A percentile compares a stretch with the other conserved stretches of the same genome.
phyloP scores from a whole-genome alignment of 2,329 filamentous ascomycete species.

The Penicillium palitans region DNA sequence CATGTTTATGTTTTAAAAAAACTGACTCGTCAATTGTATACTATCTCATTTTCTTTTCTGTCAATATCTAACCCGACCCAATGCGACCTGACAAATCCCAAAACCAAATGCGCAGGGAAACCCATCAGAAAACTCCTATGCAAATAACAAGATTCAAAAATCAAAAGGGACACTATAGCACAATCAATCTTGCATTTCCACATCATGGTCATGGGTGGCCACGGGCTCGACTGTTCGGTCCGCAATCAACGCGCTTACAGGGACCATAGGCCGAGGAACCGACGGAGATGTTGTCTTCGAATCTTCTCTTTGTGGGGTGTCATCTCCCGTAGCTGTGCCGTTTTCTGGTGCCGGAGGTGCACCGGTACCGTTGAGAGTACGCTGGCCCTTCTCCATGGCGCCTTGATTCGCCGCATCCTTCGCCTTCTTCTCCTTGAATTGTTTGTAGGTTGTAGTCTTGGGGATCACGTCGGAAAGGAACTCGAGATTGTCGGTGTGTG shows the following conservation, averaged over 20 bases:
- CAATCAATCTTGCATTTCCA: conserved; percentile 54
- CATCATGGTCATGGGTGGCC: conserved; percentile 51
- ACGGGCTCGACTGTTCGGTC: conserved; percentile 54
- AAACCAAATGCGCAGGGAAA: conserved; percentile 9
- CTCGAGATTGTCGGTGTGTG: conserved; percentile 88
- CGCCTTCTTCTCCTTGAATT: conserved; percentile 66
- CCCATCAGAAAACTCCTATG: conserved; percentile 23
- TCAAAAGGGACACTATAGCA: conserved; percentile 3
- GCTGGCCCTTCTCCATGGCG: conserved; percentile 42
- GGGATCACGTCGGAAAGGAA: conserved; percentile 91
- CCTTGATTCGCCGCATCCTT: conserved; percentile 36
- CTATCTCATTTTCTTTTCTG: conserved; percentile 3
- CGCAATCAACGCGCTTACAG: conserved; percentile 56
- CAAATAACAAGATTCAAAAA: conserved; percentile 19
- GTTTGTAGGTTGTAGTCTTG: conserved; percentile 76
- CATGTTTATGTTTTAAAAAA: background rate
- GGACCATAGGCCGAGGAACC: conserved; percentile 39
- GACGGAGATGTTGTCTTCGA: conserved; percentile 28
- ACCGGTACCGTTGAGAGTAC: conserved; percentile 36
- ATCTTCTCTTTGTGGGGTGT: conserved; percentile 15
- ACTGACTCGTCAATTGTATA: background rate
- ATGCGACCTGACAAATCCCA: conserved; percentile 18
- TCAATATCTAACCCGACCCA: conserved; percentile 12
- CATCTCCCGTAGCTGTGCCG: conserved; percentile 24
- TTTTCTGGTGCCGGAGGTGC: conserved; percentile 23